Evolutionary conservation across 2,329 filamentous ascomycete genomes (phyloP), one percentile per base, ranked within the genome.

Genomic region (Orbilia ellipsospora): DNA sequence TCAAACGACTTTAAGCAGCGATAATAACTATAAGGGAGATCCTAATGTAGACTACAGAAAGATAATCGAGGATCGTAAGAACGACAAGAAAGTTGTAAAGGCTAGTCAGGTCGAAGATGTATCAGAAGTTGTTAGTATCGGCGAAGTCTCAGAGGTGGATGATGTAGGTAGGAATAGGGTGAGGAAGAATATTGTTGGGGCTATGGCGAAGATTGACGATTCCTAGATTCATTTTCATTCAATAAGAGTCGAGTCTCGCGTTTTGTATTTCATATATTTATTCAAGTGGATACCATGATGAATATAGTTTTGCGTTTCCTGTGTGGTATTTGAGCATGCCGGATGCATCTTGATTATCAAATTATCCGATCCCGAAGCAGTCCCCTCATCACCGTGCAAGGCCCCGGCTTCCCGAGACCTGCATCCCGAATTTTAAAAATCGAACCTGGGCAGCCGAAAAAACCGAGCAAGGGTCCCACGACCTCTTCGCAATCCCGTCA

Each of bases 331-430:
- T n/a, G 2, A 2, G 16, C n/a, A 15, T 44, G 6, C 31, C 31
- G 31, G 10, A 36, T 36, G 31, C 31, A 36, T 2, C 3, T 36
- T 36, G 23, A 23, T 12, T 61, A 7, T 23, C 57, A 36, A 50
- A 50, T 50, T 61, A 61, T 61, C 57, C 57, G 57, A 61, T 61
- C 57, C 57, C 57, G 57, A 61, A 31, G 18, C 31, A 36, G 10
- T 20, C 7, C 10, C 10, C n/a, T 52, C 5, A 4, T 5, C 15
- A 52, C 23, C 2, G 16, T 13, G 18, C n/a, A 48, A 15, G n/a
- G 16, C 42, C 42, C 44, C 57, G 23, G 57, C 40, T 61, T 61
- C 57, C 57, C 57, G 57, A 61, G 7, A 48, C 44, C 15, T 31
- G 57, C 57, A 50, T 61, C 3, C 57, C 57, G 57, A 61, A n/a